phyloP scores from a whole-genome alignment of 1,284 basidiomycete species.

The Malassezia sp. region DNA sequence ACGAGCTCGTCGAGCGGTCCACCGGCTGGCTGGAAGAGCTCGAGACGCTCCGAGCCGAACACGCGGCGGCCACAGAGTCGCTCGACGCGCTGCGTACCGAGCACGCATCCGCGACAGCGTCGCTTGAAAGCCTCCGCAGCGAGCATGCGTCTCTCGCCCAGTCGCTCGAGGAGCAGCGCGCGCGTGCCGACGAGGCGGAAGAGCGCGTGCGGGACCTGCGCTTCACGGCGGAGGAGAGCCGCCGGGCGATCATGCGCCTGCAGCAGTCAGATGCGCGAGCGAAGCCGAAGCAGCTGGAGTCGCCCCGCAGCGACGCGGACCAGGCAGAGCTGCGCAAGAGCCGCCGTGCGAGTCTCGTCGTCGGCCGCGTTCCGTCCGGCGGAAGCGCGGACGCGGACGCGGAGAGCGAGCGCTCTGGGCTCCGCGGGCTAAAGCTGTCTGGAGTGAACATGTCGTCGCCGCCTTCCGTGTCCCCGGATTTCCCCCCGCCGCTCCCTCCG shows the following conservation, averaged over 20 bases:
- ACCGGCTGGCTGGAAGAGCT: conserved; percentile 36
- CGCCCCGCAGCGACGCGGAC: conserved; percentile 27
- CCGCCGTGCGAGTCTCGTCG: conserved; percentile 31
- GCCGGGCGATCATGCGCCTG: conserved; percentile 39
- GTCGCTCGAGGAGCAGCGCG: conserved; percentile 16
- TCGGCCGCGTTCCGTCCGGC: no score
- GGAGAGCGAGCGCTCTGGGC: conserved; percentile 4
- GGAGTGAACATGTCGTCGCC: conserved; percentile 1
- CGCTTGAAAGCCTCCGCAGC: conserved; percentile 21
- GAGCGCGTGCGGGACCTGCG: conserved; percentile 38
- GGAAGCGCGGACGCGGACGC: no score
- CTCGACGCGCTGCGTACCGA: no score
- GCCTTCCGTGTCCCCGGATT: not conserved
- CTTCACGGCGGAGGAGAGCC: conserved; percentile 34
- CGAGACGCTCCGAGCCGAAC: conserved; percentile 20
- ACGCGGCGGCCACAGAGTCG: conserved; percentile 17
- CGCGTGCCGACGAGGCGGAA: conserved; percentile 24
- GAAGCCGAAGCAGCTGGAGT: conserved; percentile 23
- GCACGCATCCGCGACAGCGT: no score
- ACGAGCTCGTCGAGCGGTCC: conserved; percentile 25
- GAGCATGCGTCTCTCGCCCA: conserved; percentile 19
- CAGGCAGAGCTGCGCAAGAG: conserved; percentile 24
- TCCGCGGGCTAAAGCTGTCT: conserved; percentile 10
- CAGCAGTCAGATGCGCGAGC: no score
- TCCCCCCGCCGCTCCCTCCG: not conserved